Evolutionary conservation across 257 asterid genomes (phyloP), one percentile per base, ranked within the genome.

Genomic region (Solanum sparsipilum): DNA sequence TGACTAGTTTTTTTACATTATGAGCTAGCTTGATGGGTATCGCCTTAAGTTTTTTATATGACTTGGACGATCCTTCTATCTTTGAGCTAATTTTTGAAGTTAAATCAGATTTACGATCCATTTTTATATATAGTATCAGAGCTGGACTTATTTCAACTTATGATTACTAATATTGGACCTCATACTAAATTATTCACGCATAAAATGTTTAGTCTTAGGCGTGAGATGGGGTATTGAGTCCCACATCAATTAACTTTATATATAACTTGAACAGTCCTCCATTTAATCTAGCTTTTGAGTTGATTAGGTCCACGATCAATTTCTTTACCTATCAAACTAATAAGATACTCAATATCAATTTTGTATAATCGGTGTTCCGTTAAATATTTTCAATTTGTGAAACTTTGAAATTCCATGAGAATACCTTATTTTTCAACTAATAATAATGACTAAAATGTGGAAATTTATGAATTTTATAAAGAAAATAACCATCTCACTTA

Each of bases 91-190:
- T 16, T 48, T 48, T 52, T 52, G 9, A 52, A 56, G 10, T 58
- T 58, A 20, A 56, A 56, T 56, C 0, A 20, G 4, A 2, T 0
- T 5, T 21, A 58, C 0, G 6, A 21, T 21, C 2, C 2, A 58
- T 58, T 58, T 58, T 58, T 21, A 20, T 58, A 8, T 8, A 21
- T 58, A 21, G 10, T 58, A 58, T 58, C 27, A 52, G 67, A 58
- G 25, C 0, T 58, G 3, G 1, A 58, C 6, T 21, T 13, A 60
- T 60, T 3, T 60, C 27, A 60, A 60, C 0, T 21, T 60, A 60
- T 60, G 13, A 21, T 21, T 21, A 3, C 0, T 0, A 1, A 60
- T 60, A 5, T 60, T 60, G 29, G 1, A 21, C 3, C 27, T 1
- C 68, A 60, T 8, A 21, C 13, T 21, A 21, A 60, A 58, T 58